A percentile compares a stretch with the other conserved stretches of the same genome.
These are phyloP conservation scores for Mariannaea sp. DNA, from an alignment of 2,329 filamentous ascomycete genomes.

Conservation along the genomic window DNA sequence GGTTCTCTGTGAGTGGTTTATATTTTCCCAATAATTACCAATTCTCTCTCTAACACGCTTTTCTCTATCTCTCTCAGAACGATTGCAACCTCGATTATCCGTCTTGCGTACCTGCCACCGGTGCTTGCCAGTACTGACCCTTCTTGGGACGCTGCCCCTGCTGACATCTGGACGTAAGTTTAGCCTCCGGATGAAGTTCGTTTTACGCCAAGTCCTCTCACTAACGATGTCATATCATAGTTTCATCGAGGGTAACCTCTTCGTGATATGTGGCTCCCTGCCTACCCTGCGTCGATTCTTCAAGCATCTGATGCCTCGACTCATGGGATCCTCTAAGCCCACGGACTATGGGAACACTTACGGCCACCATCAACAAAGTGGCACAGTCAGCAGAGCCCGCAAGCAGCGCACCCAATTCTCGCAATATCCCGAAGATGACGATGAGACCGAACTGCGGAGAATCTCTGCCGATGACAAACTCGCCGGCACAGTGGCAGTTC, in stretches of 20 bases:
- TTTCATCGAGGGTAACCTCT: conserved; percentile 46
- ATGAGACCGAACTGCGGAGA: conserved; percentile 20
- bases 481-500: conserved; percentile 13
- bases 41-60: no score
- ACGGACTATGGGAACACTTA: conserved; percentile 10
- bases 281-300: conserved; percentile 46
- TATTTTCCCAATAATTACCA: conserved; percentile 26
- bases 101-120: conserved; percentile 34
- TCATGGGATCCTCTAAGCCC: conserved; percentile 27
- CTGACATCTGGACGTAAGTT: conserved; percentile 39
- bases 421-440: conserved; percentile 21
- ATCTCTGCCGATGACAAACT: conserved; percentile 18
- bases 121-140: conserved; percentile 36
- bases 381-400: conserved; percentile 18
- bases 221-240: conserved; percentile 31
- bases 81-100: conserved; percentile 40
- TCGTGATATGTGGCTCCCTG: conserved; percentile 48
- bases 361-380: conserved; percentile 16
- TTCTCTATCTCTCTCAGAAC: conserved; percentile 30
- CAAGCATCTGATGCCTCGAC: conserved; percentile 38
- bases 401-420: conserved; percentile 25
- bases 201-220: no score
- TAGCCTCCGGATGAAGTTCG: conserved; percentile 21
- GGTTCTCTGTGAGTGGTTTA: conserved; percentile 40
- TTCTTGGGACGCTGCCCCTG: conserved; percentile 39